Evolutionary conservation across 495 filamentous ascomycete genomes (phyloP).

Genomic region (Talaromyces stipitatus): DNA sequence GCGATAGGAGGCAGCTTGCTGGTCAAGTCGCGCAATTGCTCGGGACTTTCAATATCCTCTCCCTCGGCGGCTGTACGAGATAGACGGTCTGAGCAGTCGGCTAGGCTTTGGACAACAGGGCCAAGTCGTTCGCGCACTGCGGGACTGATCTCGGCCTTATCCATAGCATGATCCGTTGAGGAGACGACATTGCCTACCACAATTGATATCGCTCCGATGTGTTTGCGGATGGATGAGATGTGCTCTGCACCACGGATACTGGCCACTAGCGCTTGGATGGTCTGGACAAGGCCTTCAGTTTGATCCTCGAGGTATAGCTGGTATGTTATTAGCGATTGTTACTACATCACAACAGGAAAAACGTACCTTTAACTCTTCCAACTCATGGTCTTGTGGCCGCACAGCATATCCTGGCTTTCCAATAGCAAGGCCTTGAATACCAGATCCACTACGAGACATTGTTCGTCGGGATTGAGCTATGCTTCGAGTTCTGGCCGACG

Average conservation of each 20-base stretch:
- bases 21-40: conserved; percentile 55
- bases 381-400: conserved; percentile 43
- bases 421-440: conserved; percentile 15
- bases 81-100: conserved; percentile 57
- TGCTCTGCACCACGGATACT: conserved; percentile 65
- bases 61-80: conserved; percentile 60
- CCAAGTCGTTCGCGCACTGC: conserved; percentile 49
- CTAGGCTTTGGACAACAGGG: conserved; percentile 54
- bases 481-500: conserved; percentile 22
- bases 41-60: conserved; percentile 42
- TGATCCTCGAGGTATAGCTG: conserved; percentile 80
- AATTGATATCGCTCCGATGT: conserved; percentile 62
- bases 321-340: background rate
- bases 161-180: conserved; percentile 55
- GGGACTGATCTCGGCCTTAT: conserved; percentile 28
- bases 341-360: background rate
- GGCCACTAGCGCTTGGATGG: conserved; percentile 73
- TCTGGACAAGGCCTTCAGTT: conserved; percentile 70
- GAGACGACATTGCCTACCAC: conserved; percentile 63
- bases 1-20: conserved; percentile 73
- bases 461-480: conserved; percentile 10
- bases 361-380: conserved; percentile 64
- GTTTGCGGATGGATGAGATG: conserved; percentile 56
- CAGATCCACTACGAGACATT: conserved; percentile 17
- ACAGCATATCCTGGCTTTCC: conserved; percentile 25